These are phyloP conservation scores for Moesziomyces globuligerus DNA, from an alignment of 1,284 basidiomycete species.

Conservation along the genomic window DNA sequence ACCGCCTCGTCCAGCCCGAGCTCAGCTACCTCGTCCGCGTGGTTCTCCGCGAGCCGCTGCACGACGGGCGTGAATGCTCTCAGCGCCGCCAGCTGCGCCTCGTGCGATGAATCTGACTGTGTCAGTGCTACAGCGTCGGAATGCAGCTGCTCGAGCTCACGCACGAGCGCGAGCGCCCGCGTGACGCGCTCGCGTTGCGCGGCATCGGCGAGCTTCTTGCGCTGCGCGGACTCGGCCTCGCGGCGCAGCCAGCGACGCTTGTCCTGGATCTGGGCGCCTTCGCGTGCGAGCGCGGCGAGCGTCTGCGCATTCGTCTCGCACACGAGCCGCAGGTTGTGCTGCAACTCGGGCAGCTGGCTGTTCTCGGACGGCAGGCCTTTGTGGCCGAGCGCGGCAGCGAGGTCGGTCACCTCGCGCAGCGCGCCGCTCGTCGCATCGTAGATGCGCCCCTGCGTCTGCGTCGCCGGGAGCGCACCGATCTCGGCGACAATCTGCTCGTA, in stretches of 20 bases:
- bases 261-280: conserved; percentile 84
- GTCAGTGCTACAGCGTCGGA: neutral
- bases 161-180: conserved; percentile 38
- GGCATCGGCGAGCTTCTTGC: conserved; percentile 76
- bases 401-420: conserved; percentile 48
- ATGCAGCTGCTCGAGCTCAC: conserved; percentile 29
- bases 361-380: conserved; percentile 20
- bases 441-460: conserved; percentile 47
- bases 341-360: conserved; percentile 81
- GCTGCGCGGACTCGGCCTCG: conserved; percentile 74
- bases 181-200: conserved; percentile 51
- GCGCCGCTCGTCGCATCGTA: conserved; percentile 58
- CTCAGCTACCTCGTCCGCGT: conserved; percentile 21
- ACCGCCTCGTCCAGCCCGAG: conserved; percentile 79
- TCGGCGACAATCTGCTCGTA: conserved; percentile 65
- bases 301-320: conserved; percentile 82
- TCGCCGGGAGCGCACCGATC: conserved; percentile 31
- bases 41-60: conserved; percentile 13
- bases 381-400: conserved; percentile 47
- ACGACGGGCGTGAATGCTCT: conserved; percentile 29
- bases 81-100: conserved; percentile 6
- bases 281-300: conserved; percentile 85
- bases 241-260: conserved; percentile 76
- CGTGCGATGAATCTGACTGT: neutral
- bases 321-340: conserved; percentile 91